phyloP scores from a whole-genome alignment of 2,329 filamentous ascomycete species.

The Sporothrix variecibatus region DNA sequence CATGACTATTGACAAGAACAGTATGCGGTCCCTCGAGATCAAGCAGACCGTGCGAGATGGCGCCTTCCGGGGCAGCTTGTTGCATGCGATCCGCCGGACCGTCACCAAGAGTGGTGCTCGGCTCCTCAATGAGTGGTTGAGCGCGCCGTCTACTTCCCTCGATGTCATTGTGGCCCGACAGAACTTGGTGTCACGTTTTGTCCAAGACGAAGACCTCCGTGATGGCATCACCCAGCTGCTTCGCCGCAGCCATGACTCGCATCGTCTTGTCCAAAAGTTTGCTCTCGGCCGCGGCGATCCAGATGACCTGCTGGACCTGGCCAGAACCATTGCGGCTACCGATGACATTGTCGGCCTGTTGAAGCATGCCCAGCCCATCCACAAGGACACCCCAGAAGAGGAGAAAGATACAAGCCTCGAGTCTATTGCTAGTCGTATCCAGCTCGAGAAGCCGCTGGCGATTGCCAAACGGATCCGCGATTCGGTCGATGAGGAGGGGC shows the following conservation, averaged over 20 bases:
- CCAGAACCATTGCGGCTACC: constrained; percentile 76
- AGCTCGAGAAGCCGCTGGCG: constrained; percentile 64
- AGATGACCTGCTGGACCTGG: constrained; percentile 83
- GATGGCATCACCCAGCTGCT: constrained; percentile 70
- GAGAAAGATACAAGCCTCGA: constrained; percentile 42
- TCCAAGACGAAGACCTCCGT: constrained; percentile 65
- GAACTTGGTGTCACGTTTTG: constrained; percentile 76
- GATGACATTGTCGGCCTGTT: constrained; percentile 62
- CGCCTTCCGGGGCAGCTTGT: constrained; percentile 74
- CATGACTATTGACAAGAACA: constrained; percentile 92
- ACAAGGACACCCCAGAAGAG: constrained; percentile 27
- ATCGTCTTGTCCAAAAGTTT: constrained; percentile 91
- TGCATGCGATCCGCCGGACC: constrained; percentile 87
- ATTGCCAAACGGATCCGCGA: constrained; percentile 71
- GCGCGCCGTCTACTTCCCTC: constrained; percentile 82
- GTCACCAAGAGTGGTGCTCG: constrained; percentile 89
- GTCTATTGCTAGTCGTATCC: constrained; percentile 58
- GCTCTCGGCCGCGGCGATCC: constrained; percentile 87
- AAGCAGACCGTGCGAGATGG: constrained; percentile 82
- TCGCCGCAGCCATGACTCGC: constrained; percentile 77
- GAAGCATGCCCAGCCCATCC: constrained; percentile 15
- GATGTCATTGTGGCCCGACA: constrained; percentile 75
- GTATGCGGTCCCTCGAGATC: constrained; percentile 84
- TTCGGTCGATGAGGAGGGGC: constrained; percentile 89
- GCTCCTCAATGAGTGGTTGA: constrained; percentile 78